Percentiles rank a stretch among this genome's conserved stretches.
These are phyloP conservation scores for Erysimum cheiri DNA, from an alignment of 441 rosid species.

Conservation along the genomic window DNA sequence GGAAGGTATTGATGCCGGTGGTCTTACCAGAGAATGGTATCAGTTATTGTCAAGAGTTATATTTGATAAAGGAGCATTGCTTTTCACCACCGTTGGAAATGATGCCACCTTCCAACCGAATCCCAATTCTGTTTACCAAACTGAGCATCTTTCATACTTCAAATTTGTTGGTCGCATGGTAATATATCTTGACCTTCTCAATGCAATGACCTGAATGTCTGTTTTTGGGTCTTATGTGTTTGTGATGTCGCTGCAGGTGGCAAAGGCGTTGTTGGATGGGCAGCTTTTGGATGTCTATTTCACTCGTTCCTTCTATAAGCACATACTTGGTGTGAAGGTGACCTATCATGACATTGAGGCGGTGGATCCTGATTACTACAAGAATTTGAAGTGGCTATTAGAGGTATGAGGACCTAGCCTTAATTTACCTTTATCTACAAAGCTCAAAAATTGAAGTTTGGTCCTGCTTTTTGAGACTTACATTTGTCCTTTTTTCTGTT, in stretches of 20 bases:
- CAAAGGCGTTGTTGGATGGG: conserved; percentile 96
- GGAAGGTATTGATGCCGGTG: conserved; percentile 99
- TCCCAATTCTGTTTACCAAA: conserved; percentile 96
- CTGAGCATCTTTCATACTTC: conserved; percentile 98
- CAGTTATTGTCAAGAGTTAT: conserved; percentile 94
- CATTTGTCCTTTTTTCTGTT: conserved; percentile 19
- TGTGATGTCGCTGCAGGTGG: conserved; percentile 69
- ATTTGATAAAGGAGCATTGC: conserved; percentile 96
- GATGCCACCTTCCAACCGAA: conserved; percentile 98
- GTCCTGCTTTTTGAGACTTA: conserved; percentile 15
- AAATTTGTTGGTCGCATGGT: conserved; percentile 98
- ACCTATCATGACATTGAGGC: conserved; percentile 99
- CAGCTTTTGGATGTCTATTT: conserved; percentile 99
- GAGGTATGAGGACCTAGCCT: conserved; percentile 65
- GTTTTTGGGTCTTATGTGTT: conserved; percentile 19
- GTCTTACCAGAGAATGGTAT: conserved; percentile 99
- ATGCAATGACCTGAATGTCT: conserved; percentile 13
- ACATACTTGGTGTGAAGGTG: conserved; percentile 95
- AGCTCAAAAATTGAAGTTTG: conserved; percentile 8
- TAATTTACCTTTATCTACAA: conserved; percentile 12
- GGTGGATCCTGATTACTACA: conserved; percentile 99
- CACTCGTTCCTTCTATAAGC: conserved; percentile 96
- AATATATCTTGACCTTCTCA: conserved; percentile 40
- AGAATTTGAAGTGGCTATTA: conserved; percentile 97
- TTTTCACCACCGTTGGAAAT: conserved; percentile 95